Evolutionary conservation across 768 basidiomycete species (phyloP).

Genomic region (Psilocybe sp.): DNA sequence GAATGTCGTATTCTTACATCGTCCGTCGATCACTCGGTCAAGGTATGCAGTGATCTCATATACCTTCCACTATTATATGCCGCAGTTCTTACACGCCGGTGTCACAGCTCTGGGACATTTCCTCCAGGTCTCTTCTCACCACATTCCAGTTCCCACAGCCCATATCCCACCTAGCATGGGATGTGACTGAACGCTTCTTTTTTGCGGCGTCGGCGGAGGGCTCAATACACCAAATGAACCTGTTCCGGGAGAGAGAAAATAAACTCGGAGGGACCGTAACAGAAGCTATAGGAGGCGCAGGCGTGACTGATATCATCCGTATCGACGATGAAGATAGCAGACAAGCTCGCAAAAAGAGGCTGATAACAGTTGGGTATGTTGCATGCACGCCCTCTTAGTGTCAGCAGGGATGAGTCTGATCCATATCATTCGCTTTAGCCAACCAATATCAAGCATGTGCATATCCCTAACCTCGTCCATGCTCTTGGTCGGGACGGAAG

Average conservation of each 20-base stretch:
- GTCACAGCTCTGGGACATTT: conserved; percentile 74
- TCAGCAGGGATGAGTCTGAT: not conserved
- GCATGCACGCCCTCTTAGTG: not conserved
- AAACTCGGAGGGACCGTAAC: conserved; percentile 48
- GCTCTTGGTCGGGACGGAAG: conserved; percentile 77
- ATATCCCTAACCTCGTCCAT: conserved; percentile 78
- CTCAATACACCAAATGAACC: conserved; percentile 74
- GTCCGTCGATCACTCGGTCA: conserved; percentile 87
- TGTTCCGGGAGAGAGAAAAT: conserved; percentile 63
- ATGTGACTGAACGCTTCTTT: conserved; percentile 83
- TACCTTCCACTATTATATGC: conserved; percentile 2
- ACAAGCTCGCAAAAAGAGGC: conserved; percentile 46
- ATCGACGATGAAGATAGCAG: conserved; percentile 55
- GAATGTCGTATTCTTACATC: conserved; percentile 75
- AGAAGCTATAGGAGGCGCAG: conserved; percentile 77
- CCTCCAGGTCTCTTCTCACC: conserved; percentile 70
- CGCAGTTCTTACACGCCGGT: too few species aligned
- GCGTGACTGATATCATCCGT: conserved; percentile 66
- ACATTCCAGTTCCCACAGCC: conserved; percentile 87
- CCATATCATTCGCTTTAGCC: conserved; percentile 35
- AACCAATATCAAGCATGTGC: conserved; percentile 68
- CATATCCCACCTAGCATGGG: conserved; percentile 70
- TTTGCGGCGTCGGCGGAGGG: conserved; percentile 81
- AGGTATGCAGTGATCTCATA: conserved; percentile 45
- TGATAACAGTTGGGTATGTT: conserved; percentile 70